Evolutionary conservation across 768 basidiomycete genomes (phyloP), one percentile per base, ranked within the genome.

Genomic region (Leucosporidium scottii): DNA sequence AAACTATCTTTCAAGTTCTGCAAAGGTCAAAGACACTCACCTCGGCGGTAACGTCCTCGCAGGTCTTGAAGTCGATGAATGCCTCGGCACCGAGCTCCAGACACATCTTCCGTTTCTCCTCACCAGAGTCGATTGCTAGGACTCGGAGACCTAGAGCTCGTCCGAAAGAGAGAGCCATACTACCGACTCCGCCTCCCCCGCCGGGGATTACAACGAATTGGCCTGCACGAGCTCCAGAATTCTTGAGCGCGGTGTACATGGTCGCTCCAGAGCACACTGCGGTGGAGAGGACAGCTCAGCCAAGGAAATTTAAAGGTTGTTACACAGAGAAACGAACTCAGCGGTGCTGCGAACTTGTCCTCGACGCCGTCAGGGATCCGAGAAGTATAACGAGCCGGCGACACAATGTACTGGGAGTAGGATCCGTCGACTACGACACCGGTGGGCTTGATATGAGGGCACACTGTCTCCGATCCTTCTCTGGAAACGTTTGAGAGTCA

Each of bases 181-280:
- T 47, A 6, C 70, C 67, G 31, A 74, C 58, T 4, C 72, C 69
- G 1, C 72, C 72, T 15, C 72, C 89, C 3, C 88, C 89, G 54
- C 89, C 89, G 17, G 87, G 86, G 53, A 90, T 79, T 23, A 85
- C 86, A 7, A 70, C 71, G 61, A 65, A 78, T 64, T 76, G 75
- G 74, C 65, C 91, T 84, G 53, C 88, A 87, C 15, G 84, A 82
- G 34, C 78, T 79, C 4, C 85, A 82, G 62, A 83, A 79, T 86
- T 82, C 77, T 91, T 91, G 70, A 93, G 79, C 0, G 89, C 91
- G 60, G 87, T 87, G 76, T 90, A 92, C 0, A 89, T 87, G 8
- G 91, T 92, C 23, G 92, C 80, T 51, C 90, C 81, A 70, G 73
- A 61, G 39, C 56, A 69, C 56, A 76, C 34, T 34, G 34, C 44